Conservation (phyloP, 331 rosid genomes). For the Telfairia occidentalis region DNA sequence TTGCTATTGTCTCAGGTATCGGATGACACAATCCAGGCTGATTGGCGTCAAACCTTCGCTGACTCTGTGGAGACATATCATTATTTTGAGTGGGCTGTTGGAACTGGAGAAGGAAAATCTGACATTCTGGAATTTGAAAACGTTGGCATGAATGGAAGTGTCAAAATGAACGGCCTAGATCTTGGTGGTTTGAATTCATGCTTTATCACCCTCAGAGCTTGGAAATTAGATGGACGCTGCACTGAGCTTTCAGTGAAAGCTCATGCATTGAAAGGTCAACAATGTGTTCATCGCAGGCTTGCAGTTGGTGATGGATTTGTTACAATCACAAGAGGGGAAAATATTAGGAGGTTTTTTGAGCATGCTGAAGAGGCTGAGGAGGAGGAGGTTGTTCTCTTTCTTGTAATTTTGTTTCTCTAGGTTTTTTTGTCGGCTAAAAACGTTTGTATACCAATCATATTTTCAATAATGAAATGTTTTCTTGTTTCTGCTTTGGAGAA, state of each 20-base stretch:
- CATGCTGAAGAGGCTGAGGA: constrained; percentile 99
- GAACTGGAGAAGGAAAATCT: constrained; percentile 86
- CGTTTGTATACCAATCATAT: neutral
- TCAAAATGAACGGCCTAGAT: constrained; percentile 60
- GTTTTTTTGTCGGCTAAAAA: constrained; percentile 14
- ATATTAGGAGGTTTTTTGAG: constrained; percentile 83
- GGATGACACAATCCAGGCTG: constrained; percentile 66
- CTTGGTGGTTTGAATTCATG: constrained; percentile 77
- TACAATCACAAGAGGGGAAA: constrained; percentile 85
- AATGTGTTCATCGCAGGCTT: constrained; percentile 91
- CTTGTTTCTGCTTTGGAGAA: neutral
- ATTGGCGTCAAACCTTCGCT: constrained; percentile 78
- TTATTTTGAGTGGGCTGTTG: constrained; percentile 99
- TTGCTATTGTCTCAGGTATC: constrained; percentile 54
- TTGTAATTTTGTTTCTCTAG: constrained; percentile 14
- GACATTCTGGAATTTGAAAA: constrained; percentile 87
- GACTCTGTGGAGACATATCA: constrained; percentile 73
- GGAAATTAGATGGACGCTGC: constrained; percentile 92
- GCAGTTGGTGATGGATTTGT: constrained; percentile 86
- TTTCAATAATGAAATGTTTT: neutral
- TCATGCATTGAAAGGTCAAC: constrained; percentile 87
- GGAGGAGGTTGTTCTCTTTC: constrained; percentile 70
- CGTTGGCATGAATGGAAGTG: constrained; percentile 84
- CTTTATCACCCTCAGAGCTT: constrained; percentile 81
- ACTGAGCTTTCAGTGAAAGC: constrained; percentile 91